Conservation (phyloP, 1,284 basidiomycete genomes). For the Phylloporus sp. region DNA sequence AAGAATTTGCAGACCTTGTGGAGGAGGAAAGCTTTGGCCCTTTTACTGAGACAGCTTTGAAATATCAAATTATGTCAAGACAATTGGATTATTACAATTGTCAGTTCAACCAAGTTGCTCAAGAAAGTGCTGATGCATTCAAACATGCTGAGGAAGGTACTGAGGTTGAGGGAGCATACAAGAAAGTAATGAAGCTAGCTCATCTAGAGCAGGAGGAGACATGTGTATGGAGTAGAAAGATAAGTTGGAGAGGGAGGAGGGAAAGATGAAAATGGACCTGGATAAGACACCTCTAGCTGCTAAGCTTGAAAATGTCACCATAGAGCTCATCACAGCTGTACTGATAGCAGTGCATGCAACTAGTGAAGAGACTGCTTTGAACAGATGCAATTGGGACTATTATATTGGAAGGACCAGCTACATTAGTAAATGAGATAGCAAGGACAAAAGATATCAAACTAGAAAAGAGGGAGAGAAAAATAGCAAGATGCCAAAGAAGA, state of each 20-base stretch:
- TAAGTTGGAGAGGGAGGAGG: conserved; percentile 79
- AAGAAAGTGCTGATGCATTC: conserved; percentile 84
- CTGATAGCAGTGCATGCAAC: too few relatives aligned
- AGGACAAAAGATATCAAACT: too few relatives aligned
- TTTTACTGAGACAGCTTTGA: conserved; percentile 90
- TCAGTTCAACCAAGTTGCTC: conserved; percentile 84
- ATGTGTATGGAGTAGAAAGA: conserved; percentile 88
- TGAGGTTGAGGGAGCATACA: conserved; percentile 82
- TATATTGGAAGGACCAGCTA: too few relatives aligned
- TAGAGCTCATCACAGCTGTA: conserved; percentile 70
- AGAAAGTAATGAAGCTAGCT: conserved; percentile 93
- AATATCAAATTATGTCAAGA: conserved; percentile 92
- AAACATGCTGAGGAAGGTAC: conserved; percentile 67
- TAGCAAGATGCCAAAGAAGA: too few relatives aligned
- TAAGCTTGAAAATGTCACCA: conserved; percentile 74
- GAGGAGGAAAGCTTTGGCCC: conserved; percentile 93
- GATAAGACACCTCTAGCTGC: conserved; percentile 88
- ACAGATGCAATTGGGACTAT: too few relatives aligned
- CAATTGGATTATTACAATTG: conserved; percentile 97
- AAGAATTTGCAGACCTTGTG: conserved; percentile 92
- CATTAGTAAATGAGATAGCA: too few relatives aligned
- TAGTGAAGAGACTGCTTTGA: too few relatives aligned
- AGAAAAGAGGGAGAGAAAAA: too few relatives aligned
- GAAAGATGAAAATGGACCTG: conserved; percentile 82
- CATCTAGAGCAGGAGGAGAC: conserved; percentile 94